These are phyloP conservation scores for Tremella fuciformis DNA, from an alignment of 768 basidiomycete genomes.

Conservation along the genomic window DNA sequence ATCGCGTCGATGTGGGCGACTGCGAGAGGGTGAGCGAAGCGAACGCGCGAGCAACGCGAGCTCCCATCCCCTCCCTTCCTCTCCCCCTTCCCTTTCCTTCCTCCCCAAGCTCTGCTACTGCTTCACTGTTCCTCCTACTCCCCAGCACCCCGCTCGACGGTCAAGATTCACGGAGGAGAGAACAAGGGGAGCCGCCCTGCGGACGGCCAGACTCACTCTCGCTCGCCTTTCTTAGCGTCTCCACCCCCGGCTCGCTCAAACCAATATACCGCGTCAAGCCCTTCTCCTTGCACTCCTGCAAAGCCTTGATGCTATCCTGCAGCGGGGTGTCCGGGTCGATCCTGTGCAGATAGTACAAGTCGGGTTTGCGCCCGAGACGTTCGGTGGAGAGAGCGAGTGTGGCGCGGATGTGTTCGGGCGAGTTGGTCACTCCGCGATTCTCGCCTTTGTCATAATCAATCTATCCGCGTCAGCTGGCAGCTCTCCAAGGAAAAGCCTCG, in stretches of 20 bases:
- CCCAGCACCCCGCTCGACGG: no score
- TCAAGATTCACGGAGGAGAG: no score
- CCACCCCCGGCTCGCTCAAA: slow-evolving; percentile 42
- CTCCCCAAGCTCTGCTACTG: not conserved
- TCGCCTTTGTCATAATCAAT: slow-evolving; percentile 24
- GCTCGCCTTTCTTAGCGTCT: slow-evolving; percentile 41
- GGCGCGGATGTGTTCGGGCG: slow-evolving; percentile 22
- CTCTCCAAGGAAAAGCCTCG: not conserved
- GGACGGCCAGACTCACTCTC: slow-evolving; percentile 15
- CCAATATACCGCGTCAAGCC: slow-evolving; percentile 46
- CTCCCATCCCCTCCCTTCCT: not conserved
- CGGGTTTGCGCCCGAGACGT: slow-evolving; percentile 27
- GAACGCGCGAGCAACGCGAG: no score
- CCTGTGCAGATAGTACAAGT: slow-evolving; percentile 43
- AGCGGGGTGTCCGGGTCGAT: slow-evolving; percentile 37
- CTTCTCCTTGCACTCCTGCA: slow-evolving; percentile 38
- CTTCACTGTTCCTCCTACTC: no score
- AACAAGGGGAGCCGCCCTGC: not conserved
- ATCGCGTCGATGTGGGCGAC: slow-evolving; percentile 42
- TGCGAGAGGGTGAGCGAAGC: not conserved
- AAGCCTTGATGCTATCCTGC: slow-evolving; percentile 37
- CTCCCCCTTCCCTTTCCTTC: not conserved
- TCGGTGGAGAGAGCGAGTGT: slow-evolving; percentile 22
- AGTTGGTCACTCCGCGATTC: slow-evolving; percentile 21
- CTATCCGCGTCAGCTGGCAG: slow-evolving; percentile 7